Evolutionary conservation across 2,329 filamentous ascomycete species (phyloP).

Genomic region (Fusarium sacchari): DNA sequence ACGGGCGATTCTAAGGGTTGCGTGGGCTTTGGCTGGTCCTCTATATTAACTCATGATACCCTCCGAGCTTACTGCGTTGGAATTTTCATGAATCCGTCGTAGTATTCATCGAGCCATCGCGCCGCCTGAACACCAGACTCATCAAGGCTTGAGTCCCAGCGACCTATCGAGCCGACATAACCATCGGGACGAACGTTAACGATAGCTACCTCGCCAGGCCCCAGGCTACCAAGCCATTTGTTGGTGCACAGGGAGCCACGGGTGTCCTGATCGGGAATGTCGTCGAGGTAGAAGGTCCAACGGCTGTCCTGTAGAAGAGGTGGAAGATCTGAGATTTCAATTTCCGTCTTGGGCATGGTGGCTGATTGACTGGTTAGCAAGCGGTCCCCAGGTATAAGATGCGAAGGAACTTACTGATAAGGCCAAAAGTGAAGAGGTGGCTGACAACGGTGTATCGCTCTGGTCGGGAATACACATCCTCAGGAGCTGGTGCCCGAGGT

Average conservation of each 20-base stretch:
- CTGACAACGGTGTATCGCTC: slow-evolving; percentile 76
- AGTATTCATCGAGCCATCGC: slow-evolving; percentile 65
- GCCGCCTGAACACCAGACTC: slow-evolving; percentile 63
- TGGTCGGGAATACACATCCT: slow-evolving; percentile 73
- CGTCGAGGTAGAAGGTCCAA: slow-evolving; percentile 79
- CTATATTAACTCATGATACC: slow-evolving; percentile 26
- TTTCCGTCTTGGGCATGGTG: slow-evolving; percentile 67
- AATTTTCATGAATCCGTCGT: slow-evolving; percentile 63
- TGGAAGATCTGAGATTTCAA: slow-evolving; percentile 75
- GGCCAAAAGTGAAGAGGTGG: slow-evolving; percentile 73
- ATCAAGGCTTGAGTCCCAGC: slow-evolving; percentile 62
- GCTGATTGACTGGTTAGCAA: slow-evolving; percentile 50
- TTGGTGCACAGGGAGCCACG: slow-evolving; percentile 66
- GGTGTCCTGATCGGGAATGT: slow-evolving; percentile 66
- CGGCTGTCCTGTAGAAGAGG: slow-evolving; percentile 69
- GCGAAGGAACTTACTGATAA: slow-evolving; percentile 66
- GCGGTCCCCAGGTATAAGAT: not conserved
- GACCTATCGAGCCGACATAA: slow-evolving; percentile 73
- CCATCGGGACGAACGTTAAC: slow-evolving; percentile 78
- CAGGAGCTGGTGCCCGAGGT: slow-evolving; percentile 64
- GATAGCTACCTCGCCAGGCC: slow-evolving; percentile 67
- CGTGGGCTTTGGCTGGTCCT: slow-evolving; percentile 29
- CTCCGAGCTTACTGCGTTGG: slow-evolving; percentile 45
- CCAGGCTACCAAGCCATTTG: slow-evolving; percentile 74
- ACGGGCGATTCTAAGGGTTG: slow-evolving; percentile 1